phyloP scores from a whole-genome alignment of 306 rosid species.

The Quercus agrifolia region DNA sequence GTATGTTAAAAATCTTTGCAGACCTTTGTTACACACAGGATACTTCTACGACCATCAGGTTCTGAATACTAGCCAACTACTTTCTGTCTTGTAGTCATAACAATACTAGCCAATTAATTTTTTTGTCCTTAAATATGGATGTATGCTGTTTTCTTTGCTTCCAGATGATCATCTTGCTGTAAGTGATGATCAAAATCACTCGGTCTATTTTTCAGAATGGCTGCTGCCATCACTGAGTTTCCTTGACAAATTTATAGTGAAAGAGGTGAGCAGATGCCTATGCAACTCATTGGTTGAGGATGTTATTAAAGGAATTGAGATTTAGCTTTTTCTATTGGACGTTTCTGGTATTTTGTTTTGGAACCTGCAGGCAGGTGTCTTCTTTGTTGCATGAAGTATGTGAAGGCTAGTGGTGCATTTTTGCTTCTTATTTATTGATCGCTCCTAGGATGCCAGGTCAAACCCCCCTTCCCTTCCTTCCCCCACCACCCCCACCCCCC shows the following conservation, averaged over 20 bases:
- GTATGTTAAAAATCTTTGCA: slow-evolving; percentile 41
- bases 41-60: slow-evolving; percentile 75
- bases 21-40: slow-evolving; percentile 82
- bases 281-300: slow-evolving; percentile 6
- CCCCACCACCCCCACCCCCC: background rate
- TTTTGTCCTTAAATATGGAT: slow-evolving; percentile 12
- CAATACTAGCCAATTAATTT: slow-evolving; percentile 1
- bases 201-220: slow-evolving; percentile 65
- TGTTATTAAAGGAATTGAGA: slow-evolving; percentile 4
- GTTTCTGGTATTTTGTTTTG: slow-evolving; percentile 12
- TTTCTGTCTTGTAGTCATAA: background rate
- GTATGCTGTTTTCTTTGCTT: slow-evolving; percentile 18
- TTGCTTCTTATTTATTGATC: background rate
- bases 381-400: slow-evolving; percentile 36
- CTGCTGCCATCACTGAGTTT: slow-evolving; percentile 54
- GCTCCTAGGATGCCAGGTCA: background rate
- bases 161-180: slow-evolving; percentile 45
- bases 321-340: slow-evolving; percentile 2
- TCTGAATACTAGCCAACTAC: slow-evolving; percentile 7
- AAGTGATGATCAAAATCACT: slow-evolving; percentile 35
- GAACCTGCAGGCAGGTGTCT: slow-evolving; percentile 54
- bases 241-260: slow-evolving; percentile 58
- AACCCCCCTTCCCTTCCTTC: background rate
- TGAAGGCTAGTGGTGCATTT: slow-evolving; percentile 11
- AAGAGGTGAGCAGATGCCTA: slow-evolving; percentile 50